Evolutionary conservation across 2,329 filamentous ascomycete genomes (phyloP).

Genomic region (Fusarium equiseti): DNA sequence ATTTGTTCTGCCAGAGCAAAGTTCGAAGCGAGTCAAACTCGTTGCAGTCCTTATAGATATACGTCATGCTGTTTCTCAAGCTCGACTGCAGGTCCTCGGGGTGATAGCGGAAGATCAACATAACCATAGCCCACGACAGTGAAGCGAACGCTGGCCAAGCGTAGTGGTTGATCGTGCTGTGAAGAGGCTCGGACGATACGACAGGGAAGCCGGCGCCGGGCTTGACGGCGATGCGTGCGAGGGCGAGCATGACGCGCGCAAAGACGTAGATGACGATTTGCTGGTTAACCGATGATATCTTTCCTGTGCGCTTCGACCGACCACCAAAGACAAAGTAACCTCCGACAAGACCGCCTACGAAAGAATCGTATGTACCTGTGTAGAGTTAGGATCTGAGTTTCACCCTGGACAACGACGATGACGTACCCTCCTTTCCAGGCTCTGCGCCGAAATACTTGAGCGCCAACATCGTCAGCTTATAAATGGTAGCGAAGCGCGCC

Average conservation of each 20-base stretch:
- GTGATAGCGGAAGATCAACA: conserved; percentile 95
- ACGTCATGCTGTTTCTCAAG: conserved; percentile 94
- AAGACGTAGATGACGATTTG: conserved; percentile 99
- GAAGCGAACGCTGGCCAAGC: conserved; percentile 95
- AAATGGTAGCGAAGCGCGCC: conserved; percentile 89
- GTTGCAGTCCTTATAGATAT: conserved; percentile 93
- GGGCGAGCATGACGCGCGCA: conserved; percentile 85
- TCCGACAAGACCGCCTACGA: conserved; percentile 87
- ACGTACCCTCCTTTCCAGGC: conserved; percentile 69
- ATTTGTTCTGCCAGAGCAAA: conserved; percentile 87
- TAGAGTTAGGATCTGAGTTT: neutral
- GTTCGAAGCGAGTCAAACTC: conserved; percentile 89
- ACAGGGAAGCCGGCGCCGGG: conserved; percentile 64
- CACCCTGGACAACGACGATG: conserved; percentile 40
- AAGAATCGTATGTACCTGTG: conserved; percentile 79
- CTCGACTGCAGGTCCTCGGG: conserved; percentile 92
- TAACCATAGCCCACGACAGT: conserved; percentile 90
- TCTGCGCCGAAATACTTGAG: conserved; percentile 72
- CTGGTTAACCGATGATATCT: conserved; percentile 85
- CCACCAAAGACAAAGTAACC: conserved; percentile 93
- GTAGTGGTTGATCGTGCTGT: conserved; percentile 70
- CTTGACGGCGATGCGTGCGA: conserved; percentile 86
- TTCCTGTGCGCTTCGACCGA: conserved; percentile 70
- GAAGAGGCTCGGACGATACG: conserved; percentile 62
- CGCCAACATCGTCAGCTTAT: conserved; percentile 84